phyloP scores from a whole-genome alignment of 78 protist species.

The Planoprotostelium fungivorum region DNA sequence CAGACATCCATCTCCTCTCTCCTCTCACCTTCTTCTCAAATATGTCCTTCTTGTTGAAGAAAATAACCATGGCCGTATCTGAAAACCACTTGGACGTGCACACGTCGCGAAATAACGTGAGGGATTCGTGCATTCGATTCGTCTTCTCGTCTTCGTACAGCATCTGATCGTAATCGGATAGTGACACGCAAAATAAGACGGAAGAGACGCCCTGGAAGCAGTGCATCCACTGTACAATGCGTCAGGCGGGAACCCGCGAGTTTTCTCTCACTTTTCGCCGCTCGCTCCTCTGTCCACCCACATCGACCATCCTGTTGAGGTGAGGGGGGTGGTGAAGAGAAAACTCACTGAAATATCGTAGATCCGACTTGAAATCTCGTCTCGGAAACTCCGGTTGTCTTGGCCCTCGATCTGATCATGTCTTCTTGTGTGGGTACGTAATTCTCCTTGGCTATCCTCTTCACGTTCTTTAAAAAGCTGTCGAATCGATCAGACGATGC shows the following conservation, averaged over 20 bases:
- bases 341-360: too few relatives aligned
- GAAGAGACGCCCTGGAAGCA: conserved; percentile 87
- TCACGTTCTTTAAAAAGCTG: conserved; percentile 70
- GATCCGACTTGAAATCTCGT: conserved; percentile 30
- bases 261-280: conserved; percentile 90
- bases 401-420: conserved; percentile 80
- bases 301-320: conserved; percentile 75
- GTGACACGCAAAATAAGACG: conserved; percentile 79
- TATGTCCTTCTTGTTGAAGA: conserved; percentile 70
- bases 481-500: neutral
- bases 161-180: conserved; percentile 77
- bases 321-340: neutral
- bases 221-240: conserved; percentile 86
- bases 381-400: conserved; percentile 88
- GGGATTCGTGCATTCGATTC: conserved; percentile 84
- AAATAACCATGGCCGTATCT: conserved; percentile 41
- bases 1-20: neutral
- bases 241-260: conserved; percentile 70
- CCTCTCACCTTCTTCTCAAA: conserved; percentile 72
- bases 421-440: conserved; percentile 88
- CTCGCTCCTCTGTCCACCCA: conserved; percentile 94
- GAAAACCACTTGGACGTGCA: conserved; percentile 83
- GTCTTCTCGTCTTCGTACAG: conserved; percentile 29
- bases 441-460: conserved; percentile 40
- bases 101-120: conserved; percentile 80